These are phyloP conservation scores for Stemphylium beticola DNA, from an alignment of 2,329 filamentous ascomycete genomes.

Conservation along the genomic window DNA sequence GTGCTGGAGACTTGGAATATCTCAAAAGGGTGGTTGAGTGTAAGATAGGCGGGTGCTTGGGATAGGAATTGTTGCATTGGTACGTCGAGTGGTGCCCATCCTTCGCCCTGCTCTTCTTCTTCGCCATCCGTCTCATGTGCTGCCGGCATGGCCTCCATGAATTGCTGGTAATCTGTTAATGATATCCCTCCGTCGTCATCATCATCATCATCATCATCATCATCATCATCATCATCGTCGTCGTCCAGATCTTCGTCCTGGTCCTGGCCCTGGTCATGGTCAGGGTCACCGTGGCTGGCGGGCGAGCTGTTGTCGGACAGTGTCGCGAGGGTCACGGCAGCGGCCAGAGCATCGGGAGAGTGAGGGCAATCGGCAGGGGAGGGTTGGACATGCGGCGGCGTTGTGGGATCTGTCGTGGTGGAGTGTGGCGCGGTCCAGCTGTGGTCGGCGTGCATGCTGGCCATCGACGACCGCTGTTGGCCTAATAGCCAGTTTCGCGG, in stretches of 20 bases:
- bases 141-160: constrained; percentile 11
- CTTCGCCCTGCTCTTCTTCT: constrained; percentile 2
- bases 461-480: constrained; percentile 32
- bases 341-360: constrained; percentile 32
- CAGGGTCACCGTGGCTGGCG: constrained; percentile 27
- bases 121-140: constrained; percentile 8
- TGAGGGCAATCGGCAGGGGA: constrained; percentile 15
- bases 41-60: constrained; percentile 17
- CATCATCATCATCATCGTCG: constrained; percentile 21
- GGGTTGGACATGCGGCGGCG: constrained; percentile 11
- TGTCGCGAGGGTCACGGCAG: constrained; percentile 36
- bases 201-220: too few species aligned
- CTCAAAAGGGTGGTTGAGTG: constrained; percentile 7
- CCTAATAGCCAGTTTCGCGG: constrained; percentile 17
- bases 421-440: constrained; percentile 16
- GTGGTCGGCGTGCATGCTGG: constrained; percentile 30
- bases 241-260: constrained; percentile 10
- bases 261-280: constrained; percentile 8
- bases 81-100: constrained; percentile 1
- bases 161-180: constrained; percentile 25
- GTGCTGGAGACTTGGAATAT: constrained; percentile 12
- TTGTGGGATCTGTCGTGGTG: constrained; percentile 19
- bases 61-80: constrained; percentile 25
- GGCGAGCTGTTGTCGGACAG: constrained; percentile 39
- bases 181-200: constrained; percentile 37